A percentile compares a stretch with the other conserved stretches of the same genome.
phyloP scores from a whole-genome alignment of 2,329 filamentous ascomycete species.

The Fusarium dlaminii region DNA sequence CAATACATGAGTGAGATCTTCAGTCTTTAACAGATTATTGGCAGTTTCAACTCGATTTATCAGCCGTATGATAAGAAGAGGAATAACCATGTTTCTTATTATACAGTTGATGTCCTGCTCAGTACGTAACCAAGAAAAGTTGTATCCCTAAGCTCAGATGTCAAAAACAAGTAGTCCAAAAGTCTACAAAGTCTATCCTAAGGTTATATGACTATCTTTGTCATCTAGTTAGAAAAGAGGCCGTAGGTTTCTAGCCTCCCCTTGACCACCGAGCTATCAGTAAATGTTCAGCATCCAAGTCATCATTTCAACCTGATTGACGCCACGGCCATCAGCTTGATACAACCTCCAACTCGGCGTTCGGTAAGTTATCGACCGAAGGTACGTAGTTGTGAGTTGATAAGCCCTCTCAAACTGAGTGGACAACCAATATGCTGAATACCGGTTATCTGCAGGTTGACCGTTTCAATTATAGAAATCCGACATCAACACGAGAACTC shows the following conservation, averaged over 20 bases:
- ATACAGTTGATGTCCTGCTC: not conserved
- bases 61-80: not conserved
- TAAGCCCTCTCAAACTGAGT: conserved; percentile 9
- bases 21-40: not conserved
- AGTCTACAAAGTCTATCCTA: not conserved
- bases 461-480: conserved; percentile 16
- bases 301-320: not conserved
- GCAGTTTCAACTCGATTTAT: not conserved
- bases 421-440: not conserved
- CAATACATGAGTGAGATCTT: not conserved
- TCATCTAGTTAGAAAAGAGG: not conserved
- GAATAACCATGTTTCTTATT: not conserved
- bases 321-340: not conserved
- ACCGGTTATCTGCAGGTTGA: conserved; percentile 13
- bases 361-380: conserved; percentile 1
- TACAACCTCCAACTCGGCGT: not conserved
- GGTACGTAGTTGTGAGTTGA: not conserved
- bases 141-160: not conserved
- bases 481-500: conserved; percentile 15
- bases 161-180: not conserved
- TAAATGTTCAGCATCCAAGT: not conserved
- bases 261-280: not conserved
- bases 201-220: too few species aligned
- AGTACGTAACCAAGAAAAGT: not conserved
- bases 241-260: not conserved